These are phyloP conservation scores for Loxodes magnus DNA, from an alignment of 73 alveolate species.

Conservation along the genomic window DNA sequence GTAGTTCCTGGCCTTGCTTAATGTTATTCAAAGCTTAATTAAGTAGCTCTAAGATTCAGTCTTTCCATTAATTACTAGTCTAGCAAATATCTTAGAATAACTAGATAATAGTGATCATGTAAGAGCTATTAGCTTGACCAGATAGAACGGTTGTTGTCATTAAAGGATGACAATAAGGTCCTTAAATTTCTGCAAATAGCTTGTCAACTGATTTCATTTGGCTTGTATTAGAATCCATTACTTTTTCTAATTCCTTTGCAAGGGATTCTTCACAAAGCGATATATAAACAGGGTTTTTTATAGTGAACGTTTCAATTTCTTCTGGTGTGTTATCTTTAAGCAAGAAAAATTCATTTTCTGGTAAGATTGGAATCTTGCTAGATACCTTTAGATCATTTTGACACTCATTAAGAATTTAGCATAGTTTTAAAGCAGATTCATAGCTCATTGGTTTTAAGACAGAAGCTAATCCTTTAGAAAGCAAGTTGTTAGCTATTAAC, in stretches of 20 bases:
- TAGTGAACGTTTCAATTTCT: slow-evolving; percentile 13
- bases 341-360: slow-evolving; percentile 18
- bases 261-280: slow-evolving; percentile 22
- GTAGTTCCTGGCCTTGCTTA: too few relatives aligned
- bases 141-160: not conserved
- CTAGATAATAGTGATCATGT: too few relatives aligned
- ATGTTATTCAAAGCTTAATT: too few relatives aligned
- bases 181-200: not conserved
- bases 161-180: not conserved
- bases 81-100: too few relatives aligned
- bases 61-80: too few relatives aligned
- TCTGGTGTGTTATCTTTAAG: slow-evolving; percentile 8
- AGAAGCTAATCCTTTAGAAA: slow-evolving; percentile 29
- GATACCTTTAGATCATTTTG: slow-evolving; percentile 8
- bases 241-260: slow-evolving; percentile 8
- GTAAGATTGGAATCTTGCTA: slow-evolving; percentile 25
- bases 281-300: slow-evolving; percentile 15
- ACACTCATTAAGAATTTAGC: slow-evolving; percentile 23
- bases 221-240: slow-evolving; percentile 18
- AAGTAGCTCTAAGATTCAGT: too few relatives aligned
- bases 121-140: not conserved
- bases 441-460: slow-evolving; percentile 23
- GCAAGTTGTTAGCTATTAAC: slow-evolving; percentile 12
- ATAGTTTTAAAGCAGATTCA: slow-evolving; percentile 29
- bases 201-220: slow-evolving; percentile 6